Percentiles rank a stretch among this genome's conserved stretches.
Conservation (phyloP, 2,329 filamentous ascomycete genomes). For the Aspergillaceae sp. region DNA sequence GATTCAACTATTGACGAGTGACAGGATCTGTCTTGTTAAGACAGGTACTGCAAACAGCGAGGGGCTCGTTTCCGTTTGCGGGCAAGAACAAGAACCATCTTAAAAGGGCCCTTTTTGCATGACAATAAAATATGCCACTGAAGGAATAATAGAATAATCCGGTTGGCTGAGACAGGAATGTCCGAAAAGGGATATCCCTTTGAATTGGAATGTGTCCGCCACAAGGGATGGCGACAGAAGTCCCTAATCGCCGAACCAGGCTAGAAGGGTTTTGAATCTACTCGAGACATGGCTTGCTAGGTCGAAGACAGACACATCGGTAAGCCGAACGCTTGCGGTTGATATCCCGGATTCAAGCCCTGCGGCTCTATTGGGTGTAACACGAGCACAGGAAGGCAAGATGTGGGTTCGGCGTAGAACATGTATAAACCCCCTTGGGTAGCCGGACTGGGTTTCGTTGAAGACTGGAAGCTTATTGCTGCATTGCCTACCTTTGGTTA, state of each 20-base stretch:
- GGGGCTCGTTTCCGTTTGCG: too few species aligned
- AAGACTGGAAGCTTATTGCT: too few species aligned
- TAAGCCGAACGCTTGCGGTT: neutral
- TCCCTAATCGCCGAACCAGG: too few species aligned
- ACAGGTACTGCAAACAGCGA: too few species aligned
- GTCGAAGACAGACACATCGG: neutral
- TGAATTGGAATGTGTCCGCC: neutral
- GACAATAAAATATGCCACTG: too few species aligned
- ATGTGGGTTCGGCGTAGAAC: neutral
- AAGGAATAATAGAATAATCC: too few species aligned
- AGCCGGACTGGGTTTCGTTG: neutral
- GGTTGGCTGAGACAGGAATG: neutral
- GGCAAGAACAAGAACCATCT: too few species aligned
- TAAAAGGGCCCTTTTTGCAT: too few species aligned
- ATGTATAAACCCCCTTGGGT: neutral
- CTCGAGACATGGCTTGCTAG: neutral
- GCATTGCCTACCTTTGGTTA: too few species aligned
- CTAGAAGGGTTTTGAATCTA: neutral
- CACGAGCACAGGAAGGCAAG: neutral
- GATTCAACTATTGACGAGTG: too few species aligned
- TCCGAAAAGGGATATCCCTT: neutral
- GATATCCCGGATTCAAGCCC: neutral
- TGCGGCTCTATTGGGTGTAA: neutral
- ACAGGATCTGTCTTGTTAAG: too few species aligned
- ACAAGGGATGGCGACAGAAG: neutral